A percentile compares a stretch with the other conserved stretches of the same genome.
Evolutionary conservation across 2,329 filamentous ascomycete species (phyloP).

Genomic region (Clarireedia sp.): DNA sequence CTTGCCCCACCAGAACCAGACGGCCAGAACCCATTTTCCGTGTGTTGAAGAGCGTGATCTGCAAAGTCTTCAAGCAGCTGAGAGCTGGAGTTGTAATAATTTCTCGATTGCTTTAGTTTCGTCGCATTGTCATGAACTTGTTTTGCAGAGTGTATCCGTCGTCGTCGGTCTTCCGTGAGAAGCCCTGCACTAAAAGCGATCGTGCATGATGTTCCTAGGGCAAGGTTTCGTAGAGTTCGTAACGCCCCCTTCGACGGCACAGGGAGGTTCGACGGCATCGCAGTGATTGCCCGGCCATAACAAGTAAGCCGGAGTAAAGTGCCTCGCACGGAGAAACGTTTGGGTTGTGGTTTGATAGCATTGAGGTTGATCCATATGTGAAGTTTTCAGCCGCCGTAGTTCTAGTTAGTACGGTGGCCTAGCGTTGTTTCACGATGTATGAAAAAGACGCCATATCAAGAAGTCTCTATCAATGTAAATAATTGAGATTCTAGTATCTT

Average conservation of each 20-base stretch:
- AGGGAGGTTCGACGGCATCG: constrained; percentile 34
- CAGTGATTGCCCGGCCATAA: constrained; percentile 17
- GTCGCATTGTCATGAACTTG: constrained; percentile 45
- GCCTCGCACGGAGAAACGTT: not conserved
- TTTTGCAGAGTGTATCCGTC: constrained; percentile 43
- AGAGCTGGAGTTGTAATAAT: constrained; percentile 31
- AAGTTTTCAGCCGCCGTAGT: constrained; percentile 2
- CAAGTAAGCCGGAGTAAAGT: constrained; percentile 2
- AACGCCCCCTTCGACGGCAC: constrained; percentile 49
- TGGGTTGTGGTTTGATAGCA: not conserved
- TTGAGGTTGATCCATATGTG: not conserved
- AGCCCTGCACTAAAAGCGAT: constrained; percentile 36
- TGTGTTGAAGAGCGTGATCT: not conserved
- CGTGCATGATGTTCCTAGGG: constrained; percentile 50
- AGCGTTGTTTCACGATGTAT: no score
- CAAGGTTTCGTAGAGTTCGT: constrained; percentile 46
- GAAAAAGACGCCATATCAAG: no score
- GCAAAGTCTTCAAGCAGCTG: constrained; percentile 6
- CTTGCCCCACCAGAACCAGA: not conserved
- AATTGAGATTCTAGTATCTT: no score
- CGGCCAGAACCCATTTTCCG: constrained; percentile 3
- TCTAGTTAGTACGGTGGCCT: not conserved
- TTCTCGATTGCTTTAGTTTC: constrained; percentile 38
- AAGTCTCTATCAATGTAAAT: no score
- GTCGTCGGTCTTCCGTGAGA: constrained; percentile 48